phyloP scores from a whole-genome alignment of 1,284 basidiomycete species.

The Vanrija sp. region DNA sequence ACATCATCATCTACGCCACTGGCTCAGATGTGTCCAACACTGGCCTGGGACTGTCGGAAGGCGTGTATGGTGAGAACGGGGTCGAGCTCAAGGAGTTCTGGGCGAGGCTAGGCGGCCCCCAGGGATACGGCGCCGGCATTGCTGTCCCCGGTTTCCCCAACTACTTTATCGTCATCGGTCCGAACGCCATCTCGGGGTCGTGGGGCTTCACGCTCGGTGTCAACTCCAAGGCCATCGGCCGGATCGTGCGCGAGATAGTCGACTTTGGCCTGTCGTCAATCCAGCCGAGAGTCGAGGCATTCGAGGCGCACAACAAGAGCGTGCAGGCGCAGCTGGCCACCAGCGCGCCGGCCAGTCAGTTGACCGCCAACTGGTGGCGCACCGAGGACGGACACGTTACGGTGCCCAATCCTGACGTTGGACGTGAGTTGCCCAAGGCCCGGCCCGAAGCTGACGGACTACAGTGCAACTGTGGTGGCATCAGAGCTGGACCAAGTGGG shows the following conservation, averaged over 20 bases:
- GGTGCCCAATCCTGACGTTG: conserved; percentile 8
- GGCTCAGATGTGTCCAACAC: conserved; percentile 30
- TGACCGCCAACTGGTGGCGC: conserved; percentile 9
- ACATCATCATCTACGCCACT: conserved; percentile 16
- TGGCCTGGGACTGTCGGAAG: conserved; percentile 30
- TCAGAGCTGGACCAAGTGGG: too few relatives aligned
- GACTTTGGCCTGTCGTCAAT: conserved; percentile 17
- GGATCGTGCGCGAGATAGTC: conserved; percentile 14
- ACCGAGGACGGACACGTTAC: conserved; percentile 5
- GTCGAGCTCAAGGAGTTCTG: conserved; percentile 24
- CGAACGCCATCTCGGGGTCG: conserved; percentile 19
- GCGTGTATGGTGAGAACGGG: conserved; percentile 24
- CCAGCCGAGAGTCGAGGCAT: conserved; percentile 14
- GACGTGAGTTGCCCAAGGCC: background rate
- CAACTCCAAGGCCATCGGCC: conserved; percentile 15
- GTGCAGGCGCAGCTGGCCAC: conserved; percentile 4
- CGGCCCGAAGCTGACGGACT: too few relatives aligned
- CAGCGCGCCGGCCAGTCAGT: background rate
- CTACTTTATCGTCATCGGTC: conserved; percentile 25
- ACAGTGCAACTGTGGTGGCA: too few relatives aligned
- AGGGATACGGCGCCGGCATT: conserved; percentile 23
- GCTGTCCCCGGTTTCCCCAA: conserved; percentile 28
- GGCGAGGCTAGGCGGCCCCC: conserved; percentile 23
- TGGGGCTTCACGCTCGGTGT: conserved; percentile 25
- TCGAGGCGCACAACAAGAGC: conserved; percentile 8